A percentile compares a stretch with the other conserved stretches of the same genome.
phyloP scores from a whole-genome alignment of 1,139 yeast genomes.

The Saccharomyces pastorianus region DNA sequence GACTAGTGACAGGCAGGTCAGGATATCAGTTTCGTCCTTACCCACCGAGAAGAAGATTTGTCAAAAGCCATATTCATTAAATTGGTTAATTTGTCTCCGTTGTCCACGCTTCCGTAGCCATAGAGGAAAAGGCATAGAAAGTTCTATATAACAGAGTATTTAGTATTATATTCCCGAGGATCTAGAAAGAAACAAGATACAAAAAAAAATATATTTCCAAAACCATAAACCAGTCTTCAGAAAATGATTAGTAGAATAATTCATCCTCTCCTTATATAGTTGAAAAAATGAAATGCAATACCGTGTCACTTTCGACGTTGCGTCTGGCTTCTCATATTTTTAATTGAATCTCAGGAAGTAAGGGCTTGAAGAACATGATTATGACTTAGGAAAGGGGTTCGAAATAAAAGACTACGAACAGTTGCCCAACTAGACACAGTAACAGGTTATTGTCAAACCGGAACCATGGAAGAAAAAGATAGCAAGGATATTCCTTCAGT shows the following conservation, averaged over 20 bases:
- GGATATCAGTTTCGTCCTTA: conserved; percentile 1
- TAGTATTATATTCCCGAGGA: conserved; percentile 13
- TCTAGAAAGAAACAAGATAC: neutral
- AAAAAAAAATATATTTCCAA: neutral
- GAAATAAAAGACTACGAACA: neutral
- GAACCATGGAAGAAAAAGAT: neutral
- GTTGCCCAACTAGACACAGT: neutral
- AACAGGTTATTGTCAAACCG: neutral
- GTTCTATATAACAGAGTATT: conserved; percentile 48
- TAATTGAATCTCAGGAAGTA: neutral
- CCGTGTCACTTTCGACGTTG: neutral
- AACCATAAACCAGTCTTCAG: no score
- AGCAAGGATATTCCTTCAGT: conserved; percentile 2
- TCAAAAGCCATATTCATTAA: conserved; percentile 5
- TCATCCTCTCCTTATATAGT: neutral
- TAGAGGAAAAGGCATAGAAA: conserved; percentile 36
- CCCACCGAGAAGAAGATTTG: conserved; percentile 3
- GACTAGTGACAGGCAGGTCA: conserved; percentile 5
- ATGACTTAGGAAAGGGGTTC: neutral
- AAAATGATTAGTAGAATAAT: no score
- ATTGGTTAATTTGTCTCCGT: conserved; percentile 45
- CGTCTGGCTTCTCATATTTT: neutral
- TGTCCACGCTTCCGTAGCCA: conserved; percentile 58
- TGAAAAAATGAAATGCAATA: neutral
- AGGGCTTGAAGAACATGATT: neutral